Percentiles rank a stretch among this genome's conserved stretches.
Conservation (phyloP, 495 filamentous ascomycete genomes). For the Penicillium nucicola region DNA sequence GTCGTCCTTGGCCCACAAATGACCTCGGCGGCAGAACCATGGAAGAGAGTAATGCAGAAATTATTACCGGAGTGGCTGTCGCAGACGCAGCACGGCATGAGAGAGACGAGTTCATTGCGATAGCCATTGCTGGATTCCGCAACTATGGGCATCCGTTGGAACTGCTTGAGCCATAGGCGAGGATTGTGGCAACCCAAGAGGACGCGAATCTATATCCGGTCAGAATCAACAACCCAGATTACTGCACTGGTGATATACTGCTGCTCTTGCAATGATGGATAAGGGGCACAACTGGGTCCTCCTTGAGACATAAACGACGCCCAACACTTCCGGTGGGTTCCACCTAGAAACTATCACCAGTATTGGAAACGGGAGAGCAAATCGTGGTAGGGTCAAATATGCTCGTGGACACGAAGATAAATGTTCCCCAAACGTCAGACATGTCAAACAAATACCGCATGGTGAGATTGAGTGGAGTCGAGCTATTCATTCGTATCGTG, state of each 20-base stretch:
- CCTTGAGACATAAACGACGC: slow-evolving; percentile 7
- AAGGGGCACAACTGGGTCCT: too few relatives aligned
- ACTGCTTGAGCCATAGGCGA: slow-evolving; percentile 6
- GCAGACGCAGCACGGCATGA: slow-evolving; percentile 1
- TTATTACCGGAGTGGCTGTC: neutral
- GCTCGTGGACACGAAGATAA: slow-evolving; percentile 4
- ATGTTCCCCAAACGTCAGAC: neutral
- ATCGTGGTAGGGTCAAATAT: slow-evolving; percentile 13
- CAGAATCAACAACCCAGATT: slow-evolving; percentile 1
- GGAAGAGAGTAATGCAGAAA: too few relatives aligned
- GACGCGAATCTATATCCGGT: slow-evolving; percentile 11
- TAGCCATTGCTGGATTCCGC: slow-evolving; percentile 11
- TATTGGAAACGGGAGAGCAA: slow-evolving; percentile 9
- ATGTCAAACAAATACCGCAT: neutral
- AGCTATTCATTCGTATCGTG: too few relatives aligned
- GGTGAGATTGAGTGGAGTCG: neutral
- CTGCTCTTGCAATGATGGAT: slow-evolving; percentile 11
- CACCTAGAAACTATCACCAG: slow-evolving; percentile 7
- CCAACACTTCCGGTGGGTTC: slow-evolving; percentile 1
- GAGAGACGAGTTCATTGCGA: slow-evolving; percentile 5
- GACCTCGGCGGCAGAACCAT: neutral
- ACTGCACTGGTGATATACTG: slow-evolving; percentile 11
- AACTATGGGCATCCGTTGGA: slow-evolving; percentile 8
- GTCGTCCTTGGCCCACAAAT: slow-evolving; percentile 5
- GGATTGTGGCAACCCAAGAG: slow-evolving; percentile 5